Percentiles rank a stretch among this genome's conserved stretches.
Evolutionary conservation across 1,284 basidiomycete species (phyloP).

Genomic region (Ustilago bromivora): DNA sequence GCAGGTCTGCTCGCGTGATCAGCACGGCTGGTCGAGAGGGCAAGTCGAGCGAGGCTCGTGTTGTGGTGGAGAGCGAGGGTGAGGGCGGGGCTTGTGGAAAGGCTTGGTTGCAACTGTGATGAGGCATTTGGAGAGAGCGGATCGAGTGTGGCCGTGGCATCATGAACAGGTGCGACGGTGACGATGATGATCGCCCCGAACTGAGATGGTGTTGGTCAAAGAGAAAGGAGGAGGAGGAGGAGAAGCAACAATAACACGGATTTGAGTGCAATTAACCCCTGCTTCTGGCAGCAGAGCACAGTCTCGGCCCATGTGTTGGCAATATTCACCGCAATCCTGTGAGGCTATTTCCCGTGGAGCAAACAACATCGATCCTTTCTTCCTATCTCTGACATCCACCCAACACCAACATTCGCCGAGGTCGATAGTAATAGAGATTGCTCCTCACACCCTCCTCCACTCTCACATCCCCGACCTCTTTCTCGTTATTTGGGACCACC

Average conservation of each 20-base stretch:
- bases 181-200: background rate
- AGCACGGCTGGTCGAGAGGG: constrained; percentile 79
- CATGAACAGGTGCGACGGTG: background rate
- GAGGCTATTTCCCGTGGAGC: background rate
- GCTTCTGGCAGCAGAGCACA: too few species aligned
- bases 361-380: background rate
- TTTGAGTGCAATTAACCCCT: too few species aligned
- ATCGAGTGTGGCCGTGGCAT: constrained; percentile 47
- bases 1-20: constrained; percentile 83
- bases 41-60: constrained; percentile 75
- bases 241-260: too few species aligned
- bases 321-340: background rate
- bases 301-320: too few species aligned
- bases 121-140: constrained; percentile 39
- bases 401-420: too few species aligned
- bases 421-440: too few species aligned
- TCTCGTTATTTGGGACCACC: background rate
- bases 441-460: too few species aligned
- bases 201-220: background rate
- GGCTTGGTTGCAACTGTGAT: constrained; percentile 17
- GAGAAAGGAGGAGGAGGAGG: background rate
- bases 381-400: background rate
- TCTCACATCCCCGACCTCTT: too few species aligned
- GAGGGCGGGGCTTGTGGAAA: constrained; percentile 45
- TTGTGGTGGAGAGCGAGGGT: constrained; percentile 50